phyloP scores from a whole-genome alignment of 345 rosid species.

The Populus davidiana region DNA sequence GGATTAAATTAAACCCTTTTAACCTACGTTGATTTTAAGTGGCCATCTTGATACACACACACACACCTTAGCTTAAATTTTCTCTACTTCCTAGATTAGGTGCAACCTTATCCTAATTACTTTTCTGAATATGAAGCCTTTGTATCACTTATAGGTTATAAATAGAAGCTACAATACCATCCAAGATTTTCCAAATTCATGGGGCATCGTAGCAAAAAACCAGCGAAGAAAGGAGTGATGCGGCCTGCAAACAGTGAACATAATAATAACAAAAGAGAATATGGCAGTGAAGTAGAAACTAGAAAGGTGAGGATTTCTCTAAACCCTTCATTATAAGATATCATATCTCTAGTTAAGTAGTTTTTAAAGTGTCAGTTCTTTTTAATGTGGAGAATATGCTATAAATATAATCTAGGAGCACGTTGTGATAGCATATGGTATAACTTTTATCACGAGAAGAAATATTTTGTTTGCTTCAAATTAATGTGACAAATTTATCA shows the following conservation, averaged over 20 bases:
- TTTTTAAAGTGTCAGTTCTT: neutral
- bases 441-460: conserved; percentile 14
- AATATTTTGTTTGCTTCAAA: neutral
- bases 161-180: no score
- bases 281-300: conserved; percentile 8
- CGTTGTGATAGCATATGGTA: conserved; percentile 4
- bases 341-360: neutral
- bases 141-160: neutral
- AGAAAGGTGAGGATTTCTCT: conserved; percentile 9
- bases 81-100: neutral
- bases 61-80: no score
- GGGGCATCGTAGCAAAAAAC: neutral
- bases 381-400: conserved; percentile 21
- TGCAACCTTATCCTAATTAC: neutral
- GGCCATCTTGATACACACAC: no score
- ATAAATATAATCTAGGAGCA: neutral
- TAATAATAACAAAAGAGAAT: conserved; percentile 1
- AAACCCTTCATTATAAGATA: neutral
- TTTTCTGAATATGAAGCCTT: neutral
- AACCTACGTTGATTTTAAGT: no score
- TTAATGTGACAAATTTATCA: neutral
- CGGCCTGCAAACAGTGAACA: neutral
- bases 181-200: no score
- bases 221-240: neutral
- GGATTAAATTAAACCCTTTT: no score